Percentiles rank a stretch among this genome's conserved stretches.
These are phyloP conservation scores for Neurospora sp. DNA, from an alignment of 495 filamentous ascomycete genomes.

Conservation along the genomic window DNA sequence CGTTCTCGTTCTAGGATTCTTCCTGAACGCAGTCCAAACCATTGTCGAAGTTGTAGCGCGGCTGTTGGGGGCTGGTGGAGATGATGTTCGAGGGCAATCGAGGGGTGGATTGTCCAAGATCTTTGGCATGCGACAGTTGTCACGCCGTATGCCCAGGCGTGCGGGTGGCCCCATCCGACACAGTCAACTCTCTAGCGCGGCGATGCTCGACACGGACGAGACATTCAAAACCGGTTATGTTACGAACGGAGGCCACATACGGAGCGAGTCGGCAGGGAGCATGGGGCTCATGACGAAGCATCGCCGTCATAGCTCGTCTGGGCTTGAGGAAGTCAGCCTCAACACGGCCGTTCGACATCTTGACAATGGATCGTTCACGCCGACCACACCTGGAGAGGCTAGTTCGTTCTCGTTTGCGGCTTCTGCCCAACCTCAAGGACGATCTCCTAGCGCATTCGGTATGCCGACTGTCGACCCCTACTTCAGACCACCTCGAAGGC, in stretches of 20 bases:
- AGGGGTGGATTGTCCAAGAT: slow-evolving; percentile 85
- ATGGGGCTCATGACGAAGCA: slow-evolving; percentile 56
- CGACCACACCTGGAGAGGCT: slow-evolving; percentile 56
- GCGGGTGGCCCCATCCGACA: slow-evolving; percentile 49
- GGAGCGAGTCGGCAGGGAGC: slow-evolving; percentile 74
- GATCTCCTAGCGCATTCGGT: slow-evolving; percentile 31
- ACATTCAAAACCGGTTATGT: slow-evolving; percentile 56
- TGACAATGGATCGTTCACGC: slow-evolving; percentile 47
- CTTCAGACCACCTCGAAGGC: slow-evolving; percentile 71
- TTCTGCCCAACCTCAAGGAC: slow-evolving; percentile 30
- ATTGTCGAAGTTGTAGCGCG: slow-evolving; percentile 78
- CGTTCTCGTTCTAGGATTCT: slow-evolving; percentile 87
- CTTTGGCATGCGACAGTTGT: slow-evolving; percentile 87
- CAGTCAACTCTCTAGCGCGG: slow-evolving; percentile 70
- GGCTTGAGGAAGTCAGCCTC: slow-evolving; percentile 30
- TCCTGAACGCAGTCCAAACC: slow-evolving; percentile 84
- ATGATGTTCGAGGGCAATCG: slow-evolving; percentile 57
- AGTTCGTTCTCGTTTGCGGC: slow-evolving; percentile 61
- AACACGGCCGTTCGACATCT: slow-evolving; percentile 24
- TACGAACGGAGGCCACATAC: slow-evolving; percentile 50
- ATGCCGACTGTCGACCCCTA: slow-evolving; percentile 58
- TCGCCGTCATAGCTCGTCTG: slow-evolving; percentile 31
- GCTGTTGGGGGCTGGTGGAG: slow-evolving; percentile 67
- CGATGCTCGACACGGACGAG: slow-evolving; percentile 60
- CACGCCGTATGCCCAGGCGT: slow-evolving; percentile 56